Evolutionary conservation across 495 filamentous ascomycete genomes (phyloP).

Genomic region (Podospora didyma): DNA sequence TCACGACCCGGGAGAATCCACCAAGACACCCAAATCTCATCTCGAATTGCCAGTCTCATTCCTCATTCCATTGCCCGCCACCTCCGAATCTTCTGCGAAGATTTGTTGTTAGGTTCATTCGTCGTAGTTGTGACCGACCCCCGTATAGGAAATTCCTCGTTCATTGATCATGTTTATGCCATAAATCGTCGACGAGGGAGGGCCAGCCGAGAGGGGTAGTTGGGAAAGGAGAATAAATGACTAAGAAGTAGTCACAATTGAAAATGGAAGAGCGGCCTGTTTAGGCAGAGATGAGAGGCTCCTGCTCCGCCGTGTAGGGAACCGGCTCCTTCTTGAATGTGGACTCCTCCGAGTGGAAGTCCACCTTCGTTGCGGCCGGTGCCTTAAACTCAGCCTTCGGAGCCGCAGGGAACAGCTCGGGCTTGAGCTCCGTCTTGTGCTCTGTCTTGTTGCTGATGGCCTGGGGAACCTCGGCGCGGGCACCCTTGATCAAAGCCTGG

Average conservation of each 20-base stretch:
- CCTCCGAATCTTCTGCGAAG: neutral
- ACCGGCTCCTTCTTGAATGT: neutral
- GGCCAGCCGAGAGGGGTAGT: constrained; percentile 9
- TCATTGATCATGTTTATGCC: constrained; percentile 27
- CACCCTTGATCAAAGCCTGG: constrained; percentile 58
- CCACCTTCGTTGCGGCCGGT: constrained; percentile 12
- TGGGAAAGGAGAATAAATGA: constrained; percentile 5
- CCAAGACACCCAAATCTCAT: neutral
- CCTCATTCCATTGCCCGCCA: constrained; percentile 1
- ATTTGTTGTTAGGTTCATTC: constrained; percentile 4
- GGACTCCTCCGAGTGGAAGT: constrained; percentile 41
- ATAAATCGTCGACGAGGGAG: constrained; percentile 27
- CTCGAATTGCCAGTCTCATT: constrained; percentile 11
- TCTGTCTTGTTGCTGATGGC: constrained; percentile 33
- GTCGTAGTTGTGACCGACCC: constrained; percentile 5
- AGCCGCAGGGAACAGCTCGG: constrained; percentile 57
- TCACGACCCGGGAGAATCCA: neutral
- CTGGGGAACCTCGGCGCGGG: constrained; percentile 38
- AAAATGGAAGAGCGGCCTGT: neutral
- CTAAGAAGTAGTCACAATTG: neutral
- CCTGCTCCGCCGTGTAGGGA: constrained; percentile 23
- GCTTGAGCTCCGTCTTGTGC: constrained; percentile 33
- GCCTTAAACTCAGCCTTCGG: constrained; percentile 41
- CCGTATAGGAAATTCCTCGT: constrained; percentile 5
- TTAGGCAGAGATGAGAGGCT: constrained; percentile 38